A percentile compares a stretch with the other conserved stretches of the same genome.
phyloP scores from a whole-genome alignment of 2,329 filamentous ascomycete genomes.

The Sarocladium kiliense region DNA sequence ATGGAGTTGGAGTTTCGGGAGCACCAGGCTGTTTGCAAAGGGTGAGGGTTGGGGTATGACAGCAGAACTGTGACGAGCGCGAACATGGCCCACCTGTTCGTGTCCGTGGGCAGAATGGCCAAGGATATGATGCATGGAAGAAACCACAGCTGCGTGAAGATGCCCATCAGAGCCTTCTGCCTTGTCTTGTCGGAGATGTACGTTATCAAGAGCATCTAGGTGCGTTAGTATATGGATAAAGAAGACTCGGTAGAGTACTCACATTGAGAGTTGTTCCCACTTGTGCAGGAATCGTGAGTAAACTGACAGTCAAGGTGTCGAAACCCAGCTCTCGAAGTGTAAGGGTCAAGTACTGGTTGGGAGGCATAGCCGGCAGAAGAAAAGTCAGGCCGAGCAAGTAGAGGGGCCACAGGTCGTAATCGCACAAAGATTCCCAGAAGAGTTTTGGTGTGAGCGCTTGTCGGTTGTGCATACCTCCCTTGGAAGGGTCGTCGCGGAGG shows the following conservation, averaged over 20 bases:
- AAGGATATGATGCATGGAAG: conserved; percentile 56
- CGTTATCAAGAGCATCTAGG: too few species aligned
- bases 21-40: background rate
- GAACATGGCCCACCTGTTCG: conserved; percentile 40
- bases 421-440: conserved; percentile 41
- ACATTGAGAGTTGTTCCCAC: conserved; percentile 27
- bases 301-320: conserved; percentile 51
- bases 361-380: conserved; percentile 18
- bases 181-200: conserved; percentile 29
- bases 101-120: too few species aligned
- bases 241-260: too few species aligned
- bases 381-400: conserved; percentile 33
- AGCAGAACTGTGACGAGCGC: conserved; percentile 35
- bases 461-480: conserved; percentile 50
- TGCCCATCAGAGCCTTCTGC: conserved; percentile 27
- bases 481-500: conserved; percentile 49
- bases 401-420: conserved; percentile 52
- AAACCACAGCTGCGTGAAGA: conserved; percentile 53
- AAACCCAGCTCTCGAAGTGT: conserved; percentile 19
- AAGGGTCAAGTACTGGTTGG: conserved; percentile 21
- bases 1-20: conserved; percentile 54
- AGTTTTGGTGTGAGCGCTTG: conserved; percentile 40
- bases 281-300: conserved; percentile 56
- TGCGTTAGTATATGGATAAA: too few species aligned
- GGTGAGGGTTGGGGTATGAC: conserved; percentile 23